Evolutionary conservation across 202 grass and related monocot species (phyloP), one percentile per base, ranked within the genome.

Genomic region (Zoysia matrella): DNA sequence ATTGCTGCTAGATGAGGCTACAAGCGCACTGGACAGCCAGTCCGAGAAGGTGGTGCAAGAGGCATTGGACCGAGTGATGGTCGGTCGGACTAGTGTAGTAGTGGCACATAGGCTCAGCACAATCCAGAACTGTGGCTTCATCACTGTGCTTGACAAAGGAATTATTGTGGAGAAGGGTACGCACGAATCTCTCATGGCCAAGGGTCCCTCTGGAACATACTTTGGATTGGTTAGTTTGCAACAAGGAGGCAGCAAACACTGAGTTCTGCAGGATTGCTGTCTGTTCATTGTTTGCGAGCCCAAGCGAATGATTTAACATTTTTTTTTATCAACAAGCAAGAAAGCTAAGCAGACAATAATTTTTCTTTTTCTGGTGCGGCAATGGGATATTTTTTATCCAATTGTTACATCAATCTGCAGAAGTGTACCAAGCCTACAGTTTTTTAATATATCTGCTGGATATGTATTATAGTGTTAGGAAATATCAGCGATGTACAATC

Each of bases 61-160:
- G 22, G 22, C 22, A 22, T 22, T 22, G 22, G 22, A 22, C 22
- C 22, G 22, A 22, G 22, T 22, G 22, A 22, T 22, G 22, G 22
- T 22, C 22, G 22, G 22, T 22, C 22, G 22, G 22, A 22, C 22
- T 22, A 22, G 22, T 22, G 22, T 22, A 22, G 22, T 22, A 22
- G 22, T 22, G 22, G 22, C 22, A 22, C 22, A 22, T 22, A 22
- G 22, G 22, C 22, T 22, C 22, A 22, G 22, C 22, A 22, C 22
- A 22, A 22, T 22, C 22, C 22, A 92, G 73, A 87, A 92, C 46
- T 94, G 94, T 47, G 83, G 94, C 74, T 73, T 90, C 46, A 97
- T 97, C 41, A 91, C 91, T 13, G 91, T 97, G 73, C 75, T 97
- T 1, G 86, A 97, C 47, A 94, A 94, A 73, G 94, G 94, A 60